Evolutionary conservation across 2,329 filamentous ascomycete species (phyloP).

Genomic region (Fonsecaea monophora): DNA sequence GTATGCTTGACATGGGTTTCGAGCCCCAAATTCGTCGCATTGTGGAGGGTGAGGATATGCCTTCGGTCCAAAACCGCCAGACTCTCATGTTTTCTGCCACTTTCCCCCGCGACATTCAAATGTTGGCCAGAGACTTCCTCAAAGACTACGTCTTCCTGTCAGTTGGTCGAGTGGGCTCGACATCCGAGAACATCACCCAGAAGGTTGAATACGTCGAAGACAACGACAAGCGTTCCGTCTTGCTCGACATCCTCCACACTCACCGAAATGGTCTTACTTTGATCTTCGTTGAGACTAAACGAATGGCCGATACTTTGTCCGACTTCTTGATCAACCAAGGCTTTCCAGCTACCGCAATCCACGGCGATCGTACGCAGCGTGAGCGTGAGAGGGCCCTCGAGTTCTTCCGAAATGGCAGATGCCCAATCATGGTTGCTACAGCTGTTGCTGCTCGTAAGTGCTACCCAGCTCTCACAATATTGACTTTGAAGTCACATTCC

Average conservation of each 20-base stretch:
- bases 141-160: slow-evolving; percentile 99
- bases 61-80: slow-evolving; percentile 78
- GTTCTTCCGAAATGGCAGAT: slow-evolving; percentile 95
- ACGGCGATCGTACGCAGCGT: slow-evolving; percentile 97
- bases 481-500: neutral
- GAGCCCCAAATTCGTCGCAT: slow-evolving; percentile 99
- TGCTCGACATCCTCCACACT: slow-evolving; percentile 96
- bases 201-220: slow-evolving; percentile 99
- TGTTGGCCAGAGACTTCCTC: slow-evolving; percentile 97
- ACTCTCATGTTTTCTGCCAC: slow-evolving; percentile 99
- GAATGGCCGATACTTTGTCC: slow-evolving; percentile 96
- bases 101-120: slow-evolving; percentile 98
- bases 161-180: slow-evolving; percentile 96
- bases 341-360: slow-evolving; percentile 97
- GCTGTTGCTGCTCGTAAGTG: slow-evolving; percentile 80
- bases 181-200: slow-evolving; percentile 99
- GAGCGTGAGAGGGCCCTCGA: slow-evolving; percentile 98
- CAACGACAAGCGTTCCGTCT: slow-evolving; percentile 93
- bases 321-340: slow-evolving; percentile 99
- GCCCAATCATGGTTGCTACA: slow-evolving; percentile 95
- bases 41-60: slow-evolving; percentile 98
- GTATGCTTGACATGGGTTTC: slow-evolving; percentile 99
- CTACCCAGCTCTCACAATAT: neutral
- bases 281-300: slow-evolving; percentile 99
- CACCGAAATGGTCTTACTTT: slow-evolving; percentile 87